A percentile compares a stretch with the other conserved stretches of the same genome.
phyloP scores from a whole-genome alignment of 257 asterid genomes.

The Jacaranda mimosifolia region DNA sequence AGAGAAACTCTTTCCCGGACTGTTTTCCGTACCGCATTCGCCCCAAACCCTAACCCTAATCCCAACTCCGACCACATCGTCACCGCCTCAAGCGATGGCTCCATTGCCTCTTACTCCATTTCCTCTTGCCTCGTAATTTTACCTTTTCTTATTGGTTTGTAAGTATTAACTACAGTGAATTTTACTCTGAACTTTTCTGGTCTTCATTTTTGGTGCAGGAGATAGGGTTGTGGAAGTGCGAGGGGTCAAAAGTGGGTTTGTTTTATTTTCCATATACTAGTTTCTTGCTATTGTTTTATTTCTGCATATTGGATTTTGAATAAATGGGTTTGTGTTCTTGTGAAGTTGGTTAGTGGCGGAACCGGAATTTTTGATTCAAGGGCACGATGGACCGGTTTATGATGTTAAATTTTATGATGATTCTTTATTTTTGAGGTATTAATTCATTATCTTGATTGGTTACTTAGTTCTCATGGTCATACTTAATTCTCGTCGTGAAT shows the following conservation, averaged over 20 bases:
- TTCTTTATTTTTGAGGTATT: slow-evolving; percentile 76
- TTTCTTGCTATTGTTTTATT: slow-evolving; percentile 4
- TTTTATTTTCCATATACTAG: neutral
- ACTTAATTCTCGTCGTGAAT: neutral
- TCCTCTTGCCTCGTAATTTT: slow-evolving; percentile 71
- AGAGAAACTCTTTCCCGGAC: slow-evolving; percentile 72
- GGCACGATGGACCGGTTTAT: slow-evolving; percentile 96
- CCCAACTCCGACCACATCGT: slow-evolving; percentile 71
- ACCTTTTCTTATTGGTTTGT: slow-evolving; percentile 5
- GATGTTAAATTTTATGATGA: slow-evolving; percentile 92
- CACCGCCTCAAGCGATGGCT: slow-evolving; percentile 88
- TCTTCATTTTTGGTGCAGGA: slow-evolving; percentile 51
- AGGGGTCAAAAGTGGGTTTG: slow-evolving; percentile 60
- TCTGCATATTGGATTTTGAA: slow-evolving; percentile 14
- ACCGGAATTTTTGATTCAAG: slow-evolving; percentile 69
- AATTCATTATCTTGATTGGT: neutral
- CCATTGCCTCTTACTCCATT: slow-evolving; percentile 77
- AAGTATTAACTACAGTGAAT: neutral
- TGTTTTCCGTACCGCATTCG: slow-evolving; percentile 85
- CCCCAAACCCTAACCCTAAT: slow-evolving; percentile 62
- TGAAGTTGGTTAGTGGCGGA: slow-evolving; percentile 76
- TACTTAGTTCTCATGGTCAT: neutral
- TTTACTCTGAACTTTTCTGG: slow-evolving; percentile 16
- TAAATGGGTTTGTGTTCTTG: slow-evolving; percentile 31
- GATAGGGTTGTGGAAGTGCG: slow-evolving; percentile 60